Base-by-base conservation (phyloP, 768 basidiomycete genomes). In the Trametopsis cervina region DNA sequence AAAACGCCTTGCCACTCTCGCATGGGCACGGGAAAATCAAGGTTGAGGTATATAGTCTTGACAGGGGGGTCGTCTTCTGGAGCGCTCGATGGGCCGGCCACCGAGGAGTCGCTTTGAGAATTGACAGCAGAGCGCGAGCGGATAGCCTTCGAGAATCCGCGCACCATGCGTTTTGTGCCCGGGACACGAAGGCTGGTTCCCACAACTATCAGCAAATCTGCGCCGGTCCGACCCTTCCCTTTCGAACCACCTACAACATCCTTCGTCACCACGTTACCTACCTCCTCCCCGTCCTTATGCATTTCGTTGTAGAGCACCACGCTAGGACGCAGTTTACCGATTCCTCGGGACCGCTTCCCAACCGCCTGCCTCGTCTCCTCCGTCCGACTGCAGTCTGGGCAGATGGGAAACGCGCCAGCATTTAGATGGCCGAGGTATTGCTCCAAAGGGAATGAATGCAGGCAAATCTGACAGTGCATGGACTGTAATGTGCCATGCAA, bases 271-370 rank as follows among this genome's bases (percentile, higher is more conserved):
- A 84, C 75, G 46, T 87, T 80, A 1, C 93, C 93, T 2, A 95
- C 89, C 18, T 80, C 79, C 57, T 93, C 89, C 3, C 89, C 92
- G 53, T 91, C 81, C 63, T 79, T 83, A 66, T 95, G 92, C 40
- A 73, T 71, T 63, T 95, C 93, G 54, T 92, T 92, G 62, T 96
- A 96, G 20, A 96, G 66, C 0, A 96, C 89, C 2, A 96, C 90
- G 46, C 85, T 87, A 0, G 92, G 88, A 27, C 91, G 77, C 39
- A 96, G 70, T 54, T 76, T 76, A 0, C 93, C 93, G 22, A 92
- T 74, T 2, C 86, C 84, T 40, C 91, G 70, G 3, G 82, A 76
- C 13, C 93, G 81, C 62, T 92, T 89, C 12, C 86, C 87, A 7
- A 84, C 66, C 24, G 88, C 69, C 50, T 81, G 76, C 29, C 93